A percentile compares a stretch with the other conserved stretches of the same genome.
Evolutionary conservation across 1,284 basidiomycete species (phyloP).

Genomic region (Ustilago vetiveriae): DNA sequence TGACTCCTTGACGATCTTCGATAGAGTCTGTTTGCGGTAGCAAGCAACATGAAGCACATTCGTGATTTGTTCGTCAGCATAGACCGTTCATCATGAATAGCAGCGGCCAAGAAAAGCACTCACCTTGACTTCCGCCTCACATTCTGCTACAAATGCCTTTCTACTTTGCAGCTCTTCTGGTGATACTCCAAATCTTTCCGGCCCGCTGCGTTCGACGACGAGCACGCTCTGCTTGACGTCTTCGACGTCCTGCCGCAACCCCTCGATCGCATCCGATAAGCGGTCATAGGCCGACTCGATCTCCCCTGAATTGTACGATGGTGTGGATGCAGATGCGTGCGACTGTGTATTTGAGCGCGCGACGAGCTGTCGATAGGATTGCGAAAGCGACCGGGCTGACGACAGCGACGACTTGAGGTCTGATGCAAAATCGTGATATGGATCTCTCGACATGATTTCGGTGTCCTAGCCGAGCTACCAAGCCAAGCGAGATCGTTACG

Average conservation of each 20-base stretch:
- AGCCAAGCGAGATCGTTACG: no score
- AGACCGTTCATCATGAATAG: neutral
- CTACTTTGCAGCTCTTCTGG: conserved; percentile 48
- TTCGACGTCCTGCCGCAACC: conserved; percentile 55
- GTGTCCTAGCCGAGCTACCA: no score
- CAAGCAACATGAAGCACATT: neutral
- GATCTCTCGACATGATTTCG: conserved; percentile 57
- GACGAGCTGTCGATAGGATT: conserved; percentile 40
- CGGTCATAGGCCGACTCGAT: conserved; percentile 44
- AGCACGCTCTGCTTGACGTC: conserved; percentile 61
- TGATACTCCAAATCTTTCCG: conserved; percentile 58
- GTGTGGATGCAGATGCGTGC: neutral
- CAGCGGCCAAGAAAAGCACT: neutral
- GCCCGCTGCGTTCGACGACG: conserved; percentile 59
- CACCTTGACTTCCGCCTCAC: conserved; percentile 52
- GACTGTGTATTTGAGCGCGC: conserved; percentile 10
- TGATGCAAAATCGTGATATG: conserved; percentile 62
- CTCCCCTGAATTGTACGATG: conserved; percentile 3
- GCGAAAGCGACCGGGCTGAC: conserved; percentile 41
- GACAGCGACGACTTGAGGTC: conserved; percentile 56
- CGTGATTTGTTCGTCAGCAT: conserved; percentile 1
- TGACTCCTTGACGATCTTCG: conserved; percentile 16
- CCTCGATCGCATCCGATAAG: conserved; percentile 51
- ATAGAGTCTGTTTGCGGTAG: conserved; percentile 20
- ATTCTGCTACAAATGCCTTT: conserved; percentile 49